Conservation (phyloP, 2,329 filamentous ascomycete genomes). For the Penicillium sp. region DNA sequence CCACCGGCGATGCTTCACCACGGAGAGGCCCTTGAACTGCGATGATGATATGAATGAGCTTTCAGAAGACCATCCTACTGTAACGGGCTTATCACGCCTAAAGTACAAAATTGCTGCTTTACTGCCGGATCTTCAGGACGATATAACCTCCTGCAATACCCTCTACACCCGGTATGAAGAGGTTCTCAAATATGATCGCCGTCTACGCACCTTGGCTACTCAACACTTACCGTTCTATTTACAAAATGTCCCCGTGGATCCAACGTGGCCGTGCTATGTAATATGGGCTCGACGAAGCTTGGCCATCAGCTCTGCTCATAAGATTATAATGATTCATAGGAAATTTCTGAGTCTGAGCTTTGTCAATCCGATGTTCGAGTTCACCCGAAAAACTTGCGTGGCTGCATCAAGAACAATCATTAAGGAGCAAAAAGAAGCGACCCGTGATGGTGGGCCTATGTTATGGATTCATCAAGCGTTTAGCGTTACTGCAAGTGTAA, state of each 20-base stretch:
- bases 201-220: slow-evolving; percentile 39
- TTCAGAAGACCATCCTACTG: slow-evolving; percentile 42
- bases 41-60: slow-evolving; percentile 30
- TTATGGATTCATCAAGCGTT: slow-evolving; percentile 51
- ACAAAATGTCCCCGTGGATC: slow-evolving; percentile 37
- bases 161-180: slow-evolving; percentile 47
- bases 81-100: slow-evolving; percentile 41
- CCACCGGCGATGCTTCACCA: slow-evolving; percentile 42
- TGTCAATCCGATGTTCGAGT: slow-evolving; percentile 47
- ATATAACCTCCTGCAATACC: slow-evolving; percentile 39
- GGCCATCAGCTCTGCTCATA: slow-evolving; percentile 47
- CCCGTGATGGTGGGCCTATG: slow-evolving; percentile 44
- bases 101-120: slow-evolving; percentile 45
- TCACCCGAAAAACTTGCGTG: slow-evolving; percentile 49
- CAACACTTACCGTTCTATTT: slow-evolving; percentile 44
- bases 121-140: slow-evolving; percentile 46
- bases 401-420: slow-evolving; percentile 48
- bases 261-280: slow-evolving; percentile 47
- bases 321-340: slow-evolving; percentile 53
- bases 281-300: slow-evolving; percentile 46
- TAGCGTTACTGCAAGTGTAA: slow-evolving; percentile 43
- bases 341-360: slow-evolving; percentile 49
- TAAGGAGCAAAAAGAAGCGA: slow-evolving; percentile 40
- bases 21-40: slow-evolving; percentile 39
- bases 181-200: slow-evolving; percentile 46